phyloP scores from a whole-genome alignment of 2,329 filamentous ascomycete genomes.

The Zasmidium cellare region DNA sequence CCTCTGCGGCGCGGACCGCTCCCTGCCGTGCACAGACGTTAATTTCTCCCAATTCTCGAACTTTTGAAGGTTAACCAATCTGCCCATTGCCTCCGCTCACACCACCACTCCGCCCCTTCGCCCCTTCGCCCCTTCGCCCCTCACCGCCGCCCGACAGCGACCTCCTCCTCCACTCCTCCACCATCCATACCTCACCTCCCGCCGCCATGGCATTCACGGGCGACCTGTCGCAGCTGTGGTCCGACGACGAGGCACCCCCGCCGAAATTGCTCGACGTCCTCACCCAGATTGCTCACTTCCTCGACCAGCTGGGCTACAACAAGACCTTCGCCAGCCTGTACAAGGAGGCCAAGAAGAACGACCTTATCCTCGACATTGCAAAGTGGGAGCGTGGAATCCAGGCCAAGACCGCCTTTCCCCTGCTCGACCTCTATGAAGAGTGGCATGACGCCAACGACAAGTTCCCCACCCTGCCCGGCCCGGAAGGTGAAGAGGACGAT shows the following conservation, averaged over 20 bases:
- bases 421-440: constrained; percentile 28
- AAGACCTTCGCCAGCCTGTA: constrained; percentile 32
- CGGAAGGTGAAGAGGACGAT: constrained; percentile 7
- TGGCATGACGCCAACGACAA: constrained; percentile 23
- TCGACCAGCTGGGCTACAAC: constrained; percentile 33
- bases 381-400: constrained; percentile 23
- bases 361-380: constrained; percentile 22
- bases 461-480: constrained; percentile 16
- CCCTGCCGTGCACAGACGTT: no score
- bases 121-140: no score
- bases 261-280: constrained; percentile 23
- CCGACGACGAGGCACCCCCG: constrained; percentile 11
- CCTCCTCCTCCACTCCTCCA: background rate
- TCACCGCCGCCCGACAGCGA: background rate
- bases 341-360: constrained; percentile 35
- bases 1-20: no score
- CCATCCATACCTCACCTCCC: background rate
- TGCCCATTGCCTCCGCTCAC: background rate
- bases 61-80: background rate
- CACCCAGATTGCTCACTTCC: constrained; percentile 30
- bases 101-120: background rate
- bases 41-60: no score
- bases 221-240: constrained; percentile 12
- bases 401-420: constrained; percentile 17
- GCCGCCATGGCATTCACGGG: no score